Base-by-base conservation (phyloP, 352 stramenopile genomes). In the Pythium volutum region DNA sequence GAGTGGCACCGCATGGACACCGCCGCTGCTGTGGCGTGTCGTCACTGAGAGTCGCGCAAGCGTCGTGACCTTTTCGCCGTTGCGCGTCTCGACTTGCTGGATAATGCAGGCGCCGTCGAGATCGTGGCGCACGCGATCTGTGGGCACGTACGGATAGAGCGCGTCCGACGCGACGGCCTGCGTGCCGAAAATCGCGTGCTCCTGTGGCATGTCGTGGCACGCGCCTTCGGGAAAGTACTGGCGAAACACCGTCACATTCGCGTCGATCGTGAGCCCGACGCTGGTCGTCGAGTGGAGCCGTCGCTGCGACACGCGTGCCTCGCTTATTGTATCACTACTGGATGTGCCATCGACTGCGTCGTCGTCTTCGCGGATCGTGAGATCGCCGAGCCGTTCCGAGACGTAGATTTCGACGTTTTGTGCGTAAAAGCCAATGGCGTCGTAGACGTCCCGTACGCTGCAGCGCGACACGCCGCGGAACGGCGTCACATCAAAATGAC, bases 401-500 rank as follows among this genome's bases (percentile, higher is more conserved):
- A 62, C 39, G 26, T 38, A 36, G 33, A 67, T 55, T 45, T 67
- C 60, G 18, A 87, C 65, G 62, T 79, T 80, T 42, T 75, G 71
- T 45, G 66, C 66, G 41, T 82, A 87, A 39, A 77, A 72, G 0
- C 76, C 58, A 25, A 81, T 38, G 46, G 70, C 74, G 46, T 84
- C 71, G 55, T 81, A 82, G 14, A 83, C 71, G 12, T 70, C 69
- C 31, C 64, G 67, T 25, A 79, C 71, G 26, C 51, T 69, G 38
- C 49, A 58, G 15, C 42, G 42, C 31, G 71, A 43, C 4, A 56
- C 68, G 14, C 64, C 41, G 36, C 18, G 14, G 43, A 86, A 63
- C 20, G 76, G 74, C n/a, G 71, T 81, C 22, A 83, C 69, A 57
- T 86, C 76, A 42, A 81, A 83, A 33, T 70, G 61, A 20, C 69